These are phyloP conservation scores for Alternaria viburni DNA, from an alignment of 2,329 filamentous ascomycete genomes.

Conservation along the genomic window DNA sequence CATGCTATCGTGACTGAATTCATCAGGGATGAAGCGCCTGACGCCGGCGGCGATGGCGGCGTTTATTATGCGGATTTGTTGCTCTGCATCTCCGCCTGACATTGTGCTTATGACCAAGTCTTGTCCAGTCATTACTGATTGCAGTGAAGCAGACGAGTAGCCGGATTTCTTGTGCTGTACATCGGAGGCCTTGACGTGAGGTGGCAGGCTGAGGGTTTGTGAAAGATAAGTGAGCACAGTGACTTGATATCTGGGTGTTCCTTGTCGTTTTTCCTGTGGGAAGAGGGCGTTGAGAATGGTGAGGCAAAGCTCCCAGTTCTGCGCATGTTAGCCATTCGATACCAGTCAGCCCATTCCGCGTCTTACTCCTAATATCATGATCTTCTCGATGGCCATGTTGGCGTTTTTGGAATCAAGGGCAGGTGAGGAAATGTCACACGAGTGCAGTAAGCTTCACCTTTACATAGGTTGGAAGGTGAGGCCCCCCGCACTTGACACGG, in stretches of 20 bases:
- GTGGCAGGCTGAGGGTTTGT: constrained; percentile 27
- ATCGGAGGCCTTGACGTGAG: constrained; percentile 9
- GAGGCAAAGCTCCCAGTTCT: constrained; percentile 35
- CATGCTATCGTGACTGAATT: constrained; percentile 49
- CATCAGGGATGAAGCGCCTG: constrained; percentile 50
- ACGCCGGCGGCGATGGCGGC: constrained; percentile 50
- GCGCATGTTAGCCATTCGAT: constrained; percentile 7
- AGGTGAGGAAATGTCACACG: not conserved
- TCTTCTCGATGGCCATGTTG: constrained; percentile 27
- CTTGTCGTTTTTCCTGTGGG: not conserved
- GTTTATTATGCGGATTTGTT: constrained; percentile 46
- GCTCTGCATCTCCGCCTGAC: constrained; percentile 32
- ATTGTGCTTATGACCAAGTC: constrained; percentile 48
- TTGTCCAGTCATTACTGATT: constrained; percentile 41
- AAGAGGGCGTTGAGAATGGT: constrained; percentile 34
- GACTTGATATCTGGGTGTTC: constrained; percentile 15
- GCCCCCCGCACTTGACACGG: constrained; percentile 20
- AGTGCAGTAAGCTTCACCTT: not conserved
- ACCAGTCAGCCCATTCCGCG: not conserved
- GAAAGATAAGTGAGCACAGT: constrained; percentile 36
- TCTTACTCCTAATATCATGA: constrained; percentile 38
- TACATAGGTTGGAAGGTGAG: constrained; percentile 4
- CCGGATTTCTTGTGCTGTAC: constrained; percentile 35
- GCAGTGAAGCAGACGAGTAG: constrained; percentile 40
- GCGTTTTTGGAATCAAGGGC: not conserved